These are phyloP conservation scores for Penicillium herquei DNA, from an alignment of 495 filamentous ascomycete species.

Conservation along the genomic window DNA sequence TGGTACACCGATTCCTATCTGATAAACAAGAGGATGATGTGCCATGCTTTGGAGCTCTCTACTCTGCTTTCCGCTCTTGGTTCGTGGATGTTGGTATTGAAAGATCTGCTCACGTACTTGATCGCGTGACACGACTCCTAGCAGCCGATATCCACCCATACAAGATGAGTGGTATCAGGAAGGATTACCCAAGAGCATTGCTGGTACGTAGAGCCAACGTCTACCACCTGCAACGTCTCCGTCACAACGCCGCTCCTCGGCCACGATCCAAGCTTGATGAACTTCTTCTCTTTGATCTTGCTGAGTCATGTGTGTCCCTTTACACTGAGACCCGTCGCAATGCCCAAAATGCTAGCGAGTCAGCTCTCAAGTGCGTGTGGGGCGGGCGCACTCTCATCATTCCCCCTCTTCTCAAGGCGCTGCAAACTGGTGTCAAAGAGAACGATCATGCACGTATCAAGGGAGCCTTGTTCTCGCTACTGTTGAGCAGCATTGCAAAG, in stretches of 20 bases:
- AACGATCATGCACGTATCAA: constrained; percentile 89
- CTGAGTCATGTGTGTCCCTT: constrained; percentile 84
- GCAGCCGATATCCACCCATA: constrained; percentile 84
- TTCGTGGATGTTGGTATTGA: constrained; percentile 98
- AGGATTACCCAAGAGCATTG: constrained; percentile 86
- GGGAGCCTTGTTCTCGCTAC: constrained; percentile 82
- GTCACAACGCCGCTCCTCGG: constrained; percentile 86
- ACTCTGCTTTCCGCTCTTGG: constrained; percentile 91
- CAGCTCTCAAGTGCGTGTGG: constrained; percentile 87
- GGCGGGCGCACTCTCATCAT: constrained; percentile 85
- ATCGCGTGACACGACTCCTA: constrained; percentile 79
- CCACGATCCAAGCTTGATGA: constrained; percentile 83
- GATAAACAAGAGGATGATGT: constrained; percentile 93
- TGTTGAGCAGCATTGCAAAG: constrained; percentile 87
- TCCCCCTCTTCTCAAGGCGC: constrained; percentile 73
- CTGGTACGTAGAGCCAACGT: constrained; percentile 87
- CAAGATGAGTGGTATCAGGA: constrained; percentile 89
- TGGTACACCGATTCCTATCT: constrained; percentile 78
- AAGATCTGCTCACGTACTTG: constrained; percentile 87
- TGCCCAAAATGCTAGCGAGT: constrained; percentile 88
- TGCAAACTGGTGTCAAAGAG: constrained; percentile 77
- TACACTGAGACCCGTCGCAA: constrained; percentile 95
- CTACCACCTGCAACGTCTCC: constrained; percentile 88
- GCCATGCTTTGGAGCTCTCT: constrained; percentile 87
- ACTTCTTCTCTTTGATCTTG: constrained; percentile 79